These are phyloP conservation scores for Castanea crenata DNA, from an alignment of 306 rosid genomes.

Conservation along the genomic window DNA sequence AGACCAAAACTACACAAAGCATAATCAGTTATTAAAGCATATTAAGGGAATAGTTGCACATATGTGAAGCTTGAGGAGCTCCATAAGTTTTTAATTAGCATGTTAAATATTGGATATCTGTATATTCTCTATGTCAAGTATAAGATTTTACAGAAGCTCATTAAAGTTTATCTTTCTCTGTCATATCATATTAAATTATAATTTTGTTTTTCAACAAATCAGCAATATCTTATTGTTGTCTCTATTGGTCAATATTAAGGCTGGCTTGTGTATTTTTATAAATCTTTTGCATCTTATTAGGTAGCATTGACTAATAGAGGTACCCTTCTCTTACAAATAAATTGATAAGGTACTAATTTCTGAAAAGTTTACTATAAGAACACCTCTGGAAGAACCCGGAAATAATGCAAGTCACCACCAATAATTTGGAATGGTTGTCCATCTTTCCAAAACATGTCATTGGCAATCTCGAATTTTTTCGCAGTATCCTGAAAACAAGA, in stretches of 20 bases:
- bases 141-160: not conserved
- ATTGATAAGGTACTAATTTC: not conserved
- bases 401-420: constrained; percentile 95
- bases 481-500: not conserved
- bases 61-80: not conserved
- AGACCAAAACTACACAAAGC: not conserved
- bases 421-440: constrained; percentile 28
- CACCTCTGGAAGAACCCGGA: constrained; percentile 92
- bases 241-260: not conserved
- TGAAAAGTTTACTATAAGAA: not conserved
- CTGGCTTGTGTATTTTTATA: not conserved
- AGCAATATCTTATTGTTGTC: not conserved
- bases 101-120: not conserved
- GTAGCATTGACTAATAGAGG: not conserved
- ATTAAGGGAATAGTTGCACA: not conserved
- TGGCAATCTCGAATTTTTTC: not conserved
- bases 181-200: not conserved
- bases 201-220: not conserved
- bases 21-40: not conserved
- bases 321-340: constrained; percentile 1
- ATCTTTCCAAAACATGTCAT: constrained; percentile 12
- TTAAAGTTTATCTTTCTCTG: not conserved
- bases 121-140: not conserved
- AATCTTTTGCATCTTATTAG: not conserved
- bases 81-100: not conserved